These are phyloP conservation scores for Globisporangium irregulare DNA, from an alignment of 352 stramenopile species.

Conservation along the genomic window DNA sequence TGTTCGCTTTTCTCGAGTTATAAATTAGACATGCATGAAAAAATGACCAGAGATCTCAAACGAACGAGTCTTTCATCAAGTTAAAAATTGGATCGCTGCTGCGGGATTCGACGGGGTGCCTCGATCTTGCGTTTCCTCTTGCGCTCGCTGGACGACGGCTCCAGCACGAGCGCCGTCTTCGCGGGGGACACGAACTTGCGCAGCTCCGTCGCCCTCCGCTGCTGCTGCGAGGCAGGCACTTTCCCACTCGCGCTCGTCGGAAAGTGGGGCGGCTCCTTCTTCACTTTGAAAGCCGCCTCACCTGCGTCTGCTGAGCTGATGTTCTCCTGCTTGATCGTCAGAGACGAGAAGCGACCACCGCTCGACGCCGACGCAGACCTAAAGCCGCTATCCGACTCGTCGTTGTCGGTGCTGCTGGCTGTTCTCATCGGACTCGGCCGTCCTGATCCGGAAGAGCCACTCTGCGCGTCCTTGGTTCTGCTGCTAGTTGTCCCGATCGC, in stretches of 20 bases:
- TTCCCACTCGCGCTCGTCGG: neutral
- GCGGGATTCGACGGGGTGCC: conserved; percentile 46
- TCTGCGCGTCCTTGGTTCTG: neutral
- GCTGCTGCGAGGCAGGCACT: neutral
- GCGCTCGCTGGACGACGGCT: conserved; percentile 26
- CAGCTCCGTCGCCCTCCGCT: conserved; percentile 20
- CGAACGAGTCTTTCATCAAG: neutral
- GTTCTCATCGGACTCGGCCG: conserved; percentile 1
- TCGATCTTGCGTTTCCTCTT: conserved; percentile 58
- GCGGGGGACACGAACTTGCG: conserved; percentile 9
- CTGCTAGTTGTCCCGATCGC: neutral
- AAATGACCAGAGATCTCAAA: neutral
- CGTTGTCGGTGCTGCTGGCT: conserved; percentile 15
- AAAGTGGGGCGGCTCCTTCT: conserved; percentile 2
- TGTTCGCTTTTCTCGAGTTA: neutral
- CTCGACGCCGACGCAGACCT: conserved; percentile 6
- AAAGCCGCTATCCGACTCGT: conserved; percentile 16
- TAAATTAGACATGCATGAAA: conserved; percentile 1
- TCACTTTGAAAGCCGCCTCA: conserved; percentile 8
- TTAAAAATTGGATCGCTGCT: conserved; percentile 18
- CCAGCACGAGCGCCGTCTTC: conserved; percentile 13
- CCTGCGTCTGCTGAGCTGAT: neutral
- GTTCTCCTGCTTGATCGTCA: conserved; percentile 4
- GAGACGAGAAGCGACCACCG: neutral
- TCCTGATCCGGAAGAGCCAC: neutral